Evolutionary conservation across 768 basidiomycete genomes (phyloP), one percentile per base, ranked within the genome.

Genomic region (Candolleomyces eurysporus): DNA sequence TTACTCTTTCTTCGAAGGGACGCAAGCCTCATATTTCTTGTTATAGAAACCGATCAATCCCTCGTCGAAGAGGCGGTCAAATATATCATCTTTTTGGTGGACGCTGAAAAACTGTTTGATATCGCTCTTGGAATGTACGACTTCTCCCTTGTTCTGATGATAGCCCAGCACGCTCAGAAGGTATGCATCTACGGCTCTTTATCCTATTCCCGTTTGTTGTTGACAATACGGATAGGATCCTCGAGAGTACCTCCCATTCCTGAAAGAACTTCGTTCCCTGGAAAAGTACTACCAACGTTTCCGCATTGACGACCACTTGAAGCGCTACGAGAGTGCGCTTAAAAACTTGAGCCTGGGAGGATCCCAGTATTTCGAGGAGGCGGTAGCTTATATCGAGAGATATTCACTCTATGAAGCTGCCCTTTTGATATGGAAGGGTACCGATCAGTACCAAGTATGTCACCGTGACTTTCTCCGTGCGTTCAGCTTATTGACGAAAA

Each of bases 41-140:
- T 45, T 36, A 43, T 60, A 89, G 71, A 82, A 31, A 75, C 79
- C 9, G 82, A 92, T 63, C 85, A 91, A 0, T 81, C 85, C 30
- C 73, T 94, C 2, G 92, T 97, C 14, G 96, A 99, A 69, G 96
- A 98, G 61, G 97, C 97, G 6, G 91, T 98, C 68, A 98, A 96
- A 71, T 99, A 98, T 69, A 90, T 98, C 71, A 98, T 98, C 72
- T 99, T 98, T 81, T 84, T 99, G 36, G 93, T 94, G 19, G 94
- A 98, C 66, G 94, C 94, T 0, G 87, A 98, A 67, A 81, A 82
- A 49, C 82, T 99, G 4, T 98, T 96, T 75, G 88, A 98, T 71
- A 91, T 92, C 11, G 97, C 97, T 1, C 82, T 99, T 36, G 97
- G 97, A 19, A 98, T 98, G 95, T 99, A 99, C 69, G 95, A 99